Conservation (phyloP, 768 basidiomycete genomes). For the Clavulina sp. region DNA sequence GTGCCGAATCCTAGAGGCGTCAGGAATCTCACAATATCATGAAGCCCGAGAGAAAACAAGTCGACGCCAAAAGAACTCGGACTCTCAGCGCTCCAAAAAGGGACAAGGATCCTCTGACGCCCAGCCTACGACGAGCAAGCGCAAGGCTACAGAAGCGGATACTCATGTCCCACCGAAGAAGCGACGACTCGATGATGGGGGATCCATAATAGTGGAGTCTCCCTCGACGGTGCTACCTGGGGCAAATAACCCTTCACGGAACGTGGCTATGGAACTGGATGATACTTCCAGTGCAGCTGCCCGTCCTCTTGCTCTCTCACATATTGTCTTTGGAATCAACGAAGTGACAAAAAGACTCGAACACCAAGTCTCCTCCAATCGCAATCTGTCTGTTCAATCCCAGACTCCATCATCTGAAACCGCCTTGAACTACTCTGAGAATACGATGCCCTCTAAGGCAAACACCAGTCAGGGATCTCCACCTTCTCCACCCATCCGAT, state of each 20-base stretch:
- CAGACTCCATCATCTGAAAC: no score
- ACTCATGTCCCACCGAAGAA: neutral
- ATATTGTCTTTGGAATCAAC: constrained; percentile 57
- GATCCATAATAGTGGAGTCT: no score
- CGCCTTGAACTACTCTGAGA: no score
- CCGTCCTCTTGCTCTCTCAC: constrained; percentile 27
- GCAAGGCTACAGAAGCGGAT: constrained; percentile 1
- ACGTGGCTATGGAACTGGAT: neutral
- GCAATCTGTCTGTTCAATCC: neutral
- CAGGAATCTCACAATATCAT: constrained; percentile 31
- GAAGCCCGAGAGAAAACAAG: constrained; percentile 16
- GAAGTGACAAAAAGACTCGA: constrained; percentile 62
- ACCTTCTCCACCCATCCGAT: constrained; percentile 9
- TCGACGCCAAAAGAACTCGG: constrained; percentile 10
- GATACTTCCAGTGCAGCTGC: neutral
- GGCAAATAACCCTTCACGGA: no score
- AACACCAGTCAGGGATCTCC: neutral
- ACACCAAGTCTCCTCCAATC: constrained; percentile 20
- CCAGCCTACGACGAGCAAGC: neutral
- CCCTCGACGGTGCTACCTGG: no score
- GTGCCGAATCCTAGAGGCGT: constrained; percentile 26
- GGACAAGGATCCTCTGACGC: neutral
- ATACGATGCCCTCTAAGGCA: no score
- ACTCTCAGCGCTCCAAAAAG: neutral
- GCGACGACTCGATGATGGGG: neutral